phyloP scores from a whole-genome alignment of 2,329 filamentous ascomycete genomes.

The Aspergillus fructus region DNA sequence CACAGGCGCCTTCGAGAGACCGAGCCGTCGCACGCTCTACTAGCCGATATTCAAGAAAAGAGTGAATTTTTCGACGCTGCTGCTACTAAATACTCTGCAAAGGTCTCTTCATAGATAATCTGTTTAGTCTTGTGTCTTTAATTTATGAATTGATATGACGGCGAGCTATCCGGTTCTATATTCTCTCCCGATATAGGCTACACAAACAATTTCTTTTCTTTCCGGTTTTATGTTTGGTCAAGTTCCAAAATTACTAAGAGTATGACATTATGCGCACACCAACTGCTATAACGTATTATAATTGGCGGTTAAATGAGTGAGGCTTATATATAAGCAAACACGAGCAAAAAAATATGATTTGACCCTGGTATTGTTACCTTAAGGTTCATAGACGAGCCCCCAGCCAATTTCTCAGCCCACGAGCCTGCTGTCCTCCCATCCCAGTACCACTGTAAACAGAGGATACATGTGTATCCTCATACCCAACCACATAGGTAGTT shows the following conservation, averaged over 20 bases:
- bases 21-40: constrained; percentile 67
- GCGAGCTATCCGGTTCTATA: constrained; percentile 13
- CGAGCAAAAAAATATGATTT: constrained; percentile 3
- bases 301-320: not conserved
- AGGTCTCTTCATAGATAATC: constrained; percentile 54
- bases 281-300: not conserved
- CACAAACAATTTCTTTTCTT: not conserved
- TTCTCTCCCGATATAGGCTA: not conserved
- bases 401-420: constrained; percentile 30
- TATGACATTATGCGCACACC: not conserved
- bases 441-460: constrained; percentile 24
- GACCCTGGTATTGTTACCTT: not conserved
- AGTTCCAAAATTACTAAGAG: not conserved
- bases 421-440: constrained; percentile 25
- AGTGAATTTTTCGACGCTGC: constrained; percentile 83
- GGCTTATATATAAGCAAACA: not conserved
- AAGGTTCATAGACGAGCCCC: constrained; percentile 22
- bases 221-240: not conserved
- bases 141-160: constrained; percentile 22
- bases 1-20: constrained; percentile 46
- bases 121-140: constrained; percentile 16
- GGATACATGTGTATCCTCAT: constrained; percentile 31
- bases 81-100: constrained; percentile 80
- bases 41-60: constrained; percentile 79
- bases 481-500: constrained; percentile 27